These are phyloP conservation scores for Hypoxylon sp. DNA, from an alignment of 2,329 filamentous ascomycete genomes.

Conservation along the genomic window DNA sequence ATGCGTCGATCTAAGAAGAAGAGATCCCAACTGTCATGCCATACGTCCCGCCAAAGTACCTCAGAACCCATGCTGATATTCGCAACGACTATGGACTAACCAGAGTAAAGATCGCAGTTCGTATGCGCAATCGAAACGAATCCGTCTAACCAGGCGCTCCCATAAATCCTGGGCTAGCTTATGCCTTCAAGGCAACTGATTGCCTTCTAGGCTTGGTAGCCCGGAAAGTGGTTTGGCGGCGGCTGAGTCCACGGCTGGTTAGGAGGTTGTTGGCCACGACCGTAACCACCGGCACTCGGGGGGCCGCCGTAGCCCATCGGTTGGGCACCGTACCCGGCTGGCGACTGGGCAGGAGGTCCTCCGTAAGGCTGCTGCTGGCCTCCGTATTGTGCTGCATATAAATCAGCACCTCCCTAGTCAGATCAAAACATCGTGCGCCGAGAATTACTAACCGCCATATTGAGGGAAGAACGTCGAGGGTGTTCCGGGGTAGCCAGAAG, in stretches of 20 bases:
- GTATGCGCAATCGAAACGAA: constrained; percentile 15
- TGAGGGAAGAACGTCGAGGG: constrained; percentile 90
- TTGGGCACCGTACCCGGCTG: constrained; percentile 69
- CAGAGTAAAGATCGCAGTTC: constrained; percentile 19
- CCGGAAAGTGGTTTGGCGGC: constrained; percentile 63
- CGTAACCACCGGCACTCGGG: constrained; percentile 83
- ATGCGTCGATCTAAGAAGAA: constrained; percentile 5
- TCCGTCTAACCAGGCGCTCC: constrained; percentile 26
- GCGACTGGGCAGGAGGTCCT: constrained; percentile 67
- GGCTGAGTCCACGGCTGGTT: constrained; percentile 64
- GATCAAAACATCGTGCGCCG: constrained; percentile 56
- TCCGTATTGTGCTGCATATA: constrained; percentile 59
- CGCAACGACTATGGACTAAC: constrained; percentile 24
- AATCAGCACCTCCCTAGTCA: constrained; percentile 49
- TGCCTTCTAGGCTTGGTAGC: constrained; percentile 71
- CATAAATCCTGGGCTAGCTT: constrained; percentile 9
- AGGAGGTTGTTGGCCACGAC: constrained; percentile 72
- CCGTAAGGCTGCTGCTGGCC: constrained; percentile 74
- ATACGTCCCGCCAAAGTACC: constrained; percentile 22
- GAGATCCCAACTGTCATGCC: constrained; percentile 20
- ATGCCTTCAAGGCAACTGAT: too few species aligned
- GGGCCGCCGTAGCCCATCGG: constrained; percentile 76
- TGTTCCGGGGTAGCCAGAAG: constrained; percentile 76
- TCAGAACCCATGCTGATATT: constrained; percentile 4
- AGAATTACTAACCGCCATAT: constrained; percentile 75